These are phyloP conservation scores for Diaporthe citri DNA, from an alignment of 2,329 filamentous ascomycete species.

Conservation along the genomic window DNA sequence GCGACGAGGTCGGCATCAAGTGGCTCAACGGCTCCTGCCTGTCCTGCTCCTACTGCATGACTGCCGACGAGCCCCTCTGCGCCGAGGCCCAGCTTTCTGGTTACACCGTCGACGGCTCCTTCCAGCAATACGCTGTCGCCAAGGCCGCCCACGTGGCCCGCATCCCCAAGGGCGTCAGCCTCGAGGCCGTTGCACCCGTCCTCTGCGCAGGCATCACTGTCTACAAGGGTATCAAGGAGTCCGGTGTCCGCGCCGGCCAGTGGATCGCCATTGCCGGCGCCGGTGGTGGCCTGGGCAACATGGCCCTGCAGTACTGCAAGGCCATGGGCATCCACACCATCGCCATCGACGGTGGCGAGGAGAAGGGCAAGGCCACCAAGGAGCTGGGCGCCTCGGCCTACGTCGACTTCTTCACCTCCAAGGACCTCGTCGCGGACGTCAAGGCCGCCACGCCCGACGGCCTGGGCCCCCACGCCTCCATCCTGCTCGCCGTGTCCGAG, in stretches of 20 bases:
- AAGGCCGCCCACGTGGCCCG: constrained; percentile 79
- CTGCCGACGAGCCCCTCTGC: constrained; percentile 76
- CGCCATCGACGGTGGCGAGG: constrained; percentile 85
- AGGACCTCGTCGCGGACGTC: constrained; percentile 86
- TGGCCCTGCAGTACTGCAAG: constrained; percentile 89
- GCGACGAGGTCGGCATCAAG: constrained; percentile 77
- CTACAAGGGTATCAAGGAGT: constrained; percentile 83
- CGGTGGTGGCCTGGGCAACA: constrained; percentile 76
- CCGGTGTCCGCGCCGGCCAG: constrained; percentile 73
- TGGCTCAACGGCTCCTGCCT: constrained; percentile 81
- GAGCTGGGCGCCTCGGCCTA: constrained; percentile 79
- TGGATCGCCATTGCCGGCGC: constrained; percentile 81
- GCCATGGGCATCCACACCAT: constrained; percentile 88
- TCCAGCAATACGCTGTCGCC: constrained; percentile 79
- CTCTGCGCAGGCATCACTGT: constrained; percentile 82
- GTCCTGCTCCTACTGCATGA: constrained; percentile 76
- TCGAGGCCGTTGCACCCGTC: constrained; percentile 76
- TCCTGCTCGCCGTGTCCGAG: constrained; percentile 88
- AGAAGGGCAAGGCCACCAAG: constrained; percentile 80
- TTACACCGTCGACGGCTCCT: constrained; percentile 79
- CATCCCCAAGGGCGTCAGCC: constrained; percentile 71
- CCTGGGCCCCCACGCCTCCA: constrained; percentile 86
- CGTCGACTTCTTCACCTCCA: constrained; percentile 83
- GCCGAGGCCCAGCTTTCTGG: constrained; percentile 73
- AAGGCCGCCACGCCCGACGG: constrained; percentile 84